Evolutionary conservation across 495 filamentous ascomycete genomes (phyloP), one percentile per base, ranked within the genome.

Genomic region (Podospora bellae-mahoneyi): DNA sequence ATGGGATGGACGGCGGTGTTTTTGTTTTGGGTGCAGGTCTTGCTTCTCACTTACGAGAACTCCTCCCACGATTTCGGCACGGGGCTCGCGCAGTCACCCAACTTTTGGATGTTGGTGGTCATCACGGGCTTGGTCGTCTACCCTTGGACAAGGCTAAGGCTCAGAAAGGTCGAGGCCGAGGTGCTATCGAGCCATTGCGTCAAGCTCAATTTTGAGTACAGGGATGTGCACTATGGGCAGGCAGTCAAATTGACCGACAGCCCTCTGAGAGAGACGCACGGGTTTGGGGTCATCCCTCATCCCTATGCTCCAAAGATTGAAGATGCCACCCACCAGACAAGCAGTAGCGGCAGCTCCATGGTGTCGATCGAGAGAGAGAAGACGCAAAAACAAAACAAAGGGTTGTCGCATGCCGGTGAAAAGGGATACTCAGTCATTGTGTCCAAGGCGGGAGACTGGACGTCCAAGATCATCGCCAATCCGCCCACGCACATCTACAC

Each of bases 361-460:
- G 54, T 56, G 54, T 18, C 15, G 54, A 2, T 56, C 2, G 16
- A 18, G 54, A 18, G 4, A 4, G 19, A 56, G 54, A 20, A 56
- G 19, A 56, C 54, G 15, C 4, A 32, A 32, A 32, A 7, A 7
- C 30, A 32, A 32, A 56, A 71, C 84, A 89, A 73, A 89, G 89
- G 70, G 84, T 89, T 92, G 70, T 83, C 86, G 34, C 79, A 81
- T 69, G 78, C 75, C 34, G 79, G 79, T 60, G 78, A 80, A 64
- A 77, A 78, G n/a, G 88, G 87, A 19, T 92, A 91, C 76, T 92
- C 88, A 19, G 80, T 90, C 64, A 79, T 95, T 57, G 80, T 94
- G 59, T 92, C 90, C 68, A 89, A 91, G 73, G 92, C 91, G 1
- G 92, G 92, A n/a, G 91, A 94, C 82, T 96, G 91, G 90, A 96